Evolutionary conservation across 208 protist genomes (phyloP), one percentile per base, ranked within the genome.

Genomic region (Leishmania braziliensis): DNA sequence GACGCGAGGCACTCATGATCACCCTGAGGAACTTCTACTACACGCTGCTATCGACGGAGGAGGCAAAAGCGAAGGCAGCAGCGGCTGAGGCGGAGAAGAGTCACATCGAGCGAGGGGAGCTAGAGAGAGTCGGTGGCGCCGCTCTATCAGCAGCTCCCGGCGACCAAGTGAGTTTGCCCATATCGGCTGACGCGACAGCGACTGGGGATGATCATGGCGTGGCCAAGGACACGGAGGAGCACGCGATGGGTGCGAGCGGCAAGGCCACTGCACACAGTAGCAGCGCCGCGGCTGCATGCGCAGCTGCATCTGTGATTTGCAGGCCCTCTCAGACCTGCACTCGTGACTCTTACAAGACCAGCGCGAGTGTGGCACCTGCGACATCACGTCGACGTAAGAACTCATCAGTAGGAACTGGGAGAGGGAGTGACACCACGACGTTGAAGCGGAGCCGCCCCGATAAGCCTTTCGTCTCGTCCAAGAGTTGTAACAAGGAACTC

Each of bases 11-110:
- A 33, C 79, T 96, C 53, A 84, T 94, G 48, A 96, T 96, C 75
- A 87, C 85, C 23, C 63, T 96, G 68, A 84, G 88, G 3, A 91
- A 95, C 75, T 86, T 91, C 77, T 96, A 96, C 87, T 96, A 94
- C 79, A 85, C 85, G 33, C 79, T 93, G 29, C 86, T 96, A 20
- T 86, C 82, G 63, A 75, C 76, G 1, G 80, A 85, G 53, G 78
- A 87, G 54, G 84, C 69, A 5, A 74, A 82, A 72, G 20, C 33
- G 56, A 80, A 23, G 68, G 69, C 33, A 46, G 74, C 72, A 36
- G 77, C 63, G 4, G 29, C 58, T 18, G 58, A 51, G 20, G 39
- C 9, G 23, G 26, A 51, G 74, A 48, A 69, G 69, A 62, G 65
- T 6, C n/a, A 43, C 74, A 16, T 39, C 36, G 74, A 68, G 56